phyloP scores from a whole-genome alignment of 106 monocot genomes.

The Apostasia shenzhenica region DNA sequence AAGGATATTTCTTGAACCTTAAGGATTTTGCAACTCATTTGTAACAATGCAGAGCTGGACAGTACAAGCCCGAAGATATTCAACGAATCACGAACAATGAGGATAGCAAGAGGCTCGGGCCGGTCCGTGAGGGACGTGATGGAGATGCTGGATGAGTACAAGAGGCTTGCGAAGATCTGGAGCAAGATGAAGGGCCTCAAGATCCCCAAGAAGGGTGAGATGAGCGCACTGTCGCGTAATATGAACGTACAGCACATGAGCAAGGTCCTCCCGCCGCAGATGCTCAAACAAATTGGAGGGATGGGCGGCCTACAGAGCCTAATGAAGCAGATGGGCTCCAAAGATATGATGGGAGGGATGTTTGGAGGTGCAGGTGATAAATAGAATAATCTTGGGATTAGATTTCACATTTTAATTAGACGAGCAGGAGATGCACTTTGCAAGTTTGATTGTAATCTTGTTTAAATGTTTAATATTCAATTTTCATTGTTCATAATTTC shows the following conservation, averaged over 20 bases:
- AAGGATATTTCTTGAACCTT: background rate
- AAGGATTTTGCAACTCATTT: background rate
- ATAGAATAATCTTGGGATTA: background rate
- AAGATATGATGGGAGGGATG: slow-evolving; percentile 68
- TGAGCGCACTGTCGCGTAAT: slow-evolving; percentile 84
- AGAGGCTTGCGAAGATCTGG: slow-evolving; percentile 86
- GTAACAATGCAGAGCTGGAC: slow-evolving; percentile 63
- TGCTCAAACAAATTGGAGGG: slow-evolving; percentile 87
- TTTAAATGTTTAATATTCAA: no score
- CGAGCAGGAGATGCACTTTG: no score
- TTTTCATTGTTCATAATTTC: no score
- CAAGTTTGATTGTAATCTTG: no score
- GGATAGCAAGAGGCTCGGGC: slow-evolving; percentile 83
- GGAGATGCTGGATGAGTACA: slow-evolving; percentile 95
- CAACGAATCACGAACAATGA: slow-evolving; percentile 74
- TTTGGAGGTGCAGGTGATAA: slow-evolving; percentile 32
- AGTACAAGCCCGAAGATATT: slow-evolving; percentile 82
- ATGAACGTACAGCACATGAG: slow-evolving; percentile 96
- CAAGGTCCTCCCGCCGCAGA: slow-evolving; percentile 80
- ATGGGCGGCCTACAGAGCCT: slow-evolving; percentile 87
- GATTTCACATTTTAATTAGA: no score
- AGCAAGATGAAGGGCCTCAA: slow-evolving; percentile 97
- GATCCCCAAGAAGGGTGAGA: slow-evolving; percentile 96
- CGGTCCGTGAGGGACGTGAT: slow-evolving; percentile 51
- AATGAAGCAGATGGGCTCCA: slow-evolving; percentile 96